A percentile compares a stretch with the other conserved stretches of the same genome.
These are phyloP conservation scores for Vitis rupestris DNA, from an alignment of 164 flowering plant species.

Conservation along the genomic window DNA sequence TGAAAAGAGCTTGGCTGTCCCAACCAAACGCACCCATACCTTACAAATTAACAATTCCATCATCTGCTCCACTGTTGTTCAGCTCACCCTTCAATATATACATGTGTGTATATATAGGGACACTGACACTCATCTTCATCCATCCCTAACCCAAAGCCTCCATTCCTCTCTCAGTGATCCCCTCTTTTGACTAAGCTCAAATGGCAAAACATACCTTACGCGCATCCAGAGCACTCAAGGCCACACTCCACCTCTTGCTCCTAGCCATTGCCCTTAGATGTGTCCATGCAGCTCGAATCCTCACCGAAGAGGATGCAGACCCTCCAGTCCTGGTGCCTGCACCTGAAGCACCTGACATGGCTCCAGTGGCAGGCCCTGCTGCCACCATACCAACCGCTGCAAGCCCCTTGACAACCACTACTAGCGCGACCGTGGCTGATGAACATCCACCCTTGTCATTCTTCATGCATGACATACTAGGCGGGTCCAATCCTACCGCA, in stretches of 20 bases:
- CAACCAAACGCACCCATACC: too few species aligned
- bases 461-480: constrained; percentile 54
- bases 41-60: too few species aligned
- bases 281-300: constrained; percentile 39
- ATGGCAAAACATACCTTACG: too few species aligned
- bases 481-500: constrained; percentile 36
- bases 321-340: not conserved
- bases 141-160: too few species aligned
- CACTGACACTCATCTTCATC: too few species aligned
- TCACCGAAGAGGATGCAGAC: constrained; percentile 25
- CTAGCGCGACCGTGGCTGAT: constrained; percentile 5
- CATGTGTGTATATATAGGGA: too few species aligned
- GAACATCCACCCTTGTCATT: constrained; percentile 27
- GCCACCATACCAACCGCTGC: not conserved
- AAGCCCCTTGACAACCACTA: not conserved
- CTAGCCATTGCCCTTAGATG: constrained; percentile 30
- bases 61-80: too few species aligned
- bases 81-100: too few species aligned
- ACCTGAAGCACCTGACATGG: too few species aligned
- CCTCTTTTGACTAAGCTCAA: too few species aligned
- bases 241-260: constrained; percentile 20
- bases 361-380: not conserved
- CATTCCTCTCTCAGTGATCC: too few species aligned
- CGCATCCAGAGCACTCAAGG: constrained; percentile 10
- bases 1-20: too few species aligned